These are phyloP conservation scores for Macrocybe gigantea DNA, from an alignment of 768 basidiomycete genomes.

Conservation along the genomic window DNA sequence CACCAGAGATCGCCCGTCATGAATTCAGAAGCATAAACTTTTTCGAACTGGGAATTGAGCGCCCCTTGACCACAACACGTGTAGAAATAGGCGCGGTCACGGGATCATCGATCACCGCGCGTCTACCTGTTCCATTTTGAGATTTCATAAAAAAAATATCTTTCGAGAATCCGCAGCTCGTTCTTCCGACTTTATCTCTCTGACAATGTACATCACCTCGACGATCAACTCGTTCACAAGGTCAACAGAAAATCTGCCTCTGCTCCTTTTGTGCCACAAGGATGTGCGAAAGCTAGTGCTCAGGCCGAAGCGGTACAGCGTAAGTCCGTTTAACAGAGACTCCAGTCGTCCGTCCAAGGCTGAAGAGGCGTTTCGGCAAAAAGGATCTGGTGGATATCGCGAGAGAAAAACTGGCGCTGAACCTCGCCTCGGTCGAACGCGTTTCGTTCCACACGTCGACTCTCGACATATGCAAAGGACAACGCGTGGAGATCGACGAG, in stretches of 20 bases:
- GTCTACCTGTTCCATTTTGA: too few species aligned
- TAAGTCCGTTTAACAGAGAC: constrained; percentile 1
- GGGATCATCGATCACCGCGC: too few species aligned
- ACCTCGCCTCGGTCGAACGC: neutral
- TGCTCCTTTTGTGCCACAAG: constrained; percentile 16
- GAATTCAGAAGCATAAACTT: too few species aligned
- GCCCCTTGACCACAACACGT: too few species aligned
- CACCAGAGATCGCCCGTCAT: too few species aligned
- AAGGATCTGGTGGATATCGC: constrained; percentile 18
- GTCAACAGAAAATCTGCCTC: constrained; percentile 15
- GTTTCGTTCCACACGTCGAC: constrained; percentile 18
- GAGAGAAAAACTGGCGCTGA: constrained; percentile 13
- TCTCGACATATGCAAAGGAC: constrained; percentile 22
- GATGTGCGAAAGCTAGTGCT: constrained; percentile 19
- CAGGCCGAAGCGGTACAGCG: constrained; percentile 17
- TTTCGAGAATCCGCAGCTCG: too few species aligned
- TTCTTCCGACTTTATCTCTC: too few species aligned
- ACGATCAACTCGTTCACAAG: constrained; percentile 13
- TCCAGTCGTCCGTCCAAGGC: too few species aligned
- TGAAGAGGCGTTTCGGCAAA: too few species aligned
- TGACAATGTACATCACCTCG: constrained; percentile 16
- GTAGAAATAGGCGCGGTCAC: too few species aligned
- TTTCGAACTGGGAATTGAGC: too few species aligned
- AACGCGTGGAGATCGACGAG: constrained; percentile 22
- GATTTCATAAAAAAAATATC: too few species aligned